A percentile compares a stretch with the other conserved stretches of the same genome.
These are phyloP conservation scores for Saussurea involucrata DNA, from an alignment of 129 eudicot genomes.

Conservation along the genomic window DNA sequence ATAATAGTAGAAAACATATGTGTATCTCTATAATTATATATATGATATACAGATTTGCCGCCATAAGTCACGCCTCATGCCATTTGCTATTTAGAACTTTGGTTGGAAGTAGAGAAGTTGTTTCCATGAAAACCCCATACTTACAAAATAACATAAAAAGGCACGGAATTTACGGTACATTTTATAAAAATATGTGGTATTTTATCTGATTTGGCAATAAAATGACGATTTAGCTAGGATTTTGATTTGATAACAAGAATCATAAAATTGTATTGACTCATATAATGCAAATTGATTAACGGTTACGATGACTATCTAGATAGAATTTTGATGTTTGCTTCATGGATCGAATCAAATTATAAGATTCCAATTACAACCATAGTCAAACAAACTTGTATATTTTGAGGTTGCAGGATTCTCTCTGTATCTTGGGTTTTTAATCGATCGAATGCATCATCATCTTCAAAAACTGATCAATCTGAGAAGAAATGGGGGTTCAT, in stretches of 20 bases:
- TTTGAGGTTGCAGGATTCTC: conserved; percentile 68
- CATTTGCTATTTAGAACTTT: too few relatives aligned
- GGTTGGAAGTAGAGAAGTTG: background rate
- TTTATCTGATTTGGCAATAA: background rate
- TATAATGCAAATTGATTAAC: background rate
- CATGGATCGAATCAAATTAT: background rate
- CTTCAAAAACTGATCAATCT: conserved; percentile 52
- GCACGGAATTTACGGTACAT: background rate
- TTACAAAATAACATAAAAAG: background rate
- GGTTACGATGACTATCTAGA: background rate
- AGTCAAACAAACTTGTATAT: conserved; percentile 11
- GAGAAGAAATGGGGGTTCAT: conserved; percentile 53
- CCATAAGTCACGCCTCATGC: too few relatives aligned
- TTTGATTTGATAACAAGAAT: background rate
- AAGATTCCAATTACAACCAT: background rate
- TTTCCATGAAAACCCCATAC: background rate
- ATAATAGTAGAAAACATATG: too few relatives aligned
- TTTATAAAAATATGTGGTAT: too few relatives aligned
- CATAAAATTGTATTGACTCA: background rate
- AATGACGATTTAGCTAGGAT: background rate
- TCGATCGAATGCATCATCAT: conserved; percentile 91
- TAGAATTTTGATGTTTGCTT: background rate
- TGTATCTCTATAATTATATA: too few relatives aligned
- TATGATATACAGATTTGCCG: too few relatives aligned
- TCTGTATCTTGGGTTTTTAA: conserved; percentile 81